Base-by-base conservation (phyloP, 2,329 filamentous ascomycete species). In the Intubia oerlemansii region DNA sequence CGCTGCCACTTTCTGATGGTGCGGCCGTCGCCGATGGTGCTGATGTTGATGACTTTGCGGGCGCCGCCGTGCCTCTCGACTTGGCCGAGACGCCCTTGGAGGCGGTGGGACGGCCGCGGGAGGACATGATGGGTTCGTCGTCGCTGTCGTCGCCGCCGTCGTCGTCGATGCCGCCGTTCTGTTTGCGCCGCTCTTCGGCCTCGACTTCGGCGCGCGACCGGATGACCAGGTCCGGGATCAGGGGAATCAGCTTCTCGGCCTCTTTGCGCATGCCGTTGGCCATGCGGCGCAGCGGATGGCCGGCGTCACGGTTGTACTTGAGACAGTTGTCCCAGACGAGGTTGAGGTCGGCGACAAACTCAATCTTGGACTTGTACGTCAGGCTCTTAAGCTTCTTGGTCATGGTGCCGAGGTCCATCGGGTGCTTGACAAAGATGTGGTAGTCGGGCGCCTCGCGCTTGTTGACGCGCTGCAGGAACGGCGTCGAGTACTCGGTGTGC, bases 121-220 rank as follows among this genome's bases (percentile, higher is more conserved):
- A 93, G 33, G 88, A 88, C 79, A 95, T 95, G 44, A 98, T 95
- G 7, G 88, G 88, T 50, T 92, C 84, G 45, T 95, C 85, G 43
- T 95, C 85, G 40, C 82, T 92, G 48, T 93, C 85, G 34, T 93
- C 85, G 34, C 93, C 85, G 17, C 66, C 79, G 22, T 62, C 78
- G 40, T 85, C 81, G 38, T 80, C 69, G 35, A 81, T 76, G 25
- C 75, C 75, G 28, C 88, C 82, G 36, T 84, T 79, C 42, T 90
- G 80, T 46, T 88, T 76, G 36, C 82, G 66, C 30, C 85, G 68
- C 49, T 77, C 71, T 41, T 88, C 79, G 11, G 78, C 78, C 51
- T 98, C 88, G 6, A 95, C 82, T 46, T 95, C 88, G 12, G 84
- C 88, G 36, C 88, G 75, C 38, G 91, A 80, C 38, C 82, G 67